Base-by-base conservation (phyloP, 2,329 filamentous ascomycete species). In the Bipolaris sorokiniana region DNA sequence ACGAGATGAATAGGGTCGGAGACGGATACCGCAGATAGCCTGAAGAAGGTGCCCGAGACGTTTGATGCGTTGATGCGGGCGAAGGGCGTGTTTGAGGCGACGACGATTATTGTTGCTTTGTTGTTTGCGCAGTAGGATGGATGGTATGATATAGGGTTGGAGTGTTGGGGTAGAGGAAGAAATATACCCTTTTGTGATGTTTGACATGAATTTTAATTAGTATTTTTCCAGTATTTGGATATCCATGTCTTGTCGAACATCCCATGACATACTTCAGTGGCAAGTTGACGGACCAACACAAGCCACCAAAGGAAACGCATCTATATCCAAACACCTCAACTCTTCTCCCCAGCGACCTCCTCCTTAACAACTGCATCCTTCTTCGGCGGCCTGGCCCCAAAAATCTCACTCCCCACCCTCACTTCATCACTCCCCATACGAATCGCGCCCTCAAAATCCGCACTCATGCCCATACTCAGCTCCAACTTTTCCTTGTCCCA, bases 401-500 rank as follows among this genome's bases (percentile, higher is more conserved):
- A 99, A 56, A 99, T 97, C 1, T 91, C 94, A 72, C 92, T 98
- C 1, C 95, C 95, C 7, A 99, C 87, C 56, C 95, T 85, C 5
- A 99, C 93, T 82, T 98, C 92, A 66, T 86, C 84, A 78, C 93
- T 97, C 0, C 95, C 95, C 81, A 92, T 81, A 11, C 77, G 79
- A 70, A 98, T 88, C 0, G 95, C 95, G 7, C 89, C 90, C 80
- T 97, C 93, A 76, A 94, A 99, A 77, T 99, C 95, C 71, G 91
- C 88, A 74, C 92, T 97, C 95, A 99, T 99, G 6, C 94, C 94
- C 94, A 99, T 99, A 77, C 93, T 97, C 77, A 98, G 77, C 81
- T 97, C 92, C 68, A 97, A 74, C 59, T 83, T 82, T n/a, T 80
- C 78, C 15, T 81, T 74, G 15, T 80, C 73, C 38, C 86, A 65